Evolutionary conservation across 768 basidiomycete genomes (phyloP), one percentile per base, ranked within the genome.

Genomic region (Suillus variegatus): DNA sequence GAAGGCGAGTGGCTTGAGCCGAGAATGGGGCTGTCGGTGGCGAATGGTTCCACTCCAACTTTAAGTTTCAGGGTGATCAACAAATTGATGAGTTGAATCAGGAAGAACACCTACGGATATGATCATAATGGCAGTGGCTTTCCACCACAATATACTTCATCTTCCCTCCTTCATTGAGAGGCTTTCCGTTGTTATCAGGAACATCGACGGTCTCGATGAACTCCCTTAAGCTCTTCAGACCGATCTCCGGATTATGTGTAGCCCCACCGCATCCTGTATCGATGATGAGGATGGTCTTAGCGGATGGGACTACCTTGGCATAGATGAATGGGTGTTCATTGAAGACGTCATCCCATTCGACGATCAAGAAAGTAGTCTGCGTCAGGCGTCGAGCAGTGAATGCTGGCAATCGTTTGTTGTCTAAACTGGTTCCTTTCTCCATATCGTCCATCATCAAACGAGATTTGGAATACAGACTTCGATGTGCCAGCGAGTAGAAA

Each of bases 41-140:
- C 81, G 69, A 87, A 86, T 22, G 83, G 80, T 69, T 86, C 84
- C 41, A 81, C 74, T 2, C 79, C 85, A 57, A 85, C 84, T 85
- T 47, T 35, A 52, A 35, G 38, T 46, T n/a, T 61, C 25, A 32
- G 18, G 18, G 32, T 3, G 54, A 44, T 43, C 43, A 60, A 32
- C 32, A 32, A 8, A 25, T 43, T 1, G 12, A 57, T 7, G 25
- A 10, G 14, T 1, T 25, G 22, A 4, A 64, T 35, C n/a, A 18
- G 7, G 4, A 13, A 46, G 43, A n/a, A 51, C 49, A 78, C 85
- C 61, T 71, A 86, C 85, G 74, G 43, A 87, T 87, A 67, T 86
- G 85, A 67, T 87, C 86, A 67, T 85, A 86, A 66, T 87, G 86
- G 64, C 84, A 85, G 70, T 86, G 85, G 13, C 80, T 85, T 49